Evolutionary conservation across 2,329 filamentous ascomycete species (phyloP).

Genomic region (Clathrospora elynae): DNA sequence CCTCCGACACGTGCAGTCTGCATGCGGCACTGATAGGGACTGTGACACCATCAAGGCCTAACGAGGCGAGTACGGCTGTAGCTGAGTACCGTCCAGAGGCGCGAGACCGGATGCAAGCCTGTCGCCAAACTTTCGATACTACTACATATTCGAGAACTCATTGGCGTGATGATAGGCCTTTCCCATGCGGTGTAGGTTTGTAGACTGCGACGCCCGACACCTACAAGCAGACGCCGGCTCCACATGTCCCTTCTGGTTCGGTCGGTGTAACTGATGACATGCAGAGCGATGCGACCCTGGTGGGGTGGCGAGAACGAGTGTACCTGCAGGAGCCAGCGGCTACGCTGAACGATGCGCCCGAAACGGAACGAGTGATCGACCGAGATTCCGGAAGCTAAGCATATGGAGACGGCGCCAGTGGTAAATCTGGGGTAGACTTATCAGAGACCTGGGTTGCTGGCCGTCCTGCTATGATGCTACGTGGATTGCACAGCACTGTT

Average conservation of each 20-base stretch:
- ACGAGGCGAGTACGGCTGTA: neutral
- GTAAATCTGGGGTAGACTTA: constrained; percentile 41
- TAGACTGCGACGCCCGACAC: constrained; percentile 2
- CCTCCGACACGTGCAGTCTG: constrained; percentile 3
- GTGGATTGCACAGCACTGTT: constrained; percentile 18
- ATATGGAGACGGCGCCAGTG: constrained; percentile 32
- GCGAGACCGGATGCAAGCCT: neutral
- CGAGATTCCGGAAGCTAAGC: constrained; percentile 35
- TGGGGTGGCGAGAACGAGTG: constrained; percentile 30
- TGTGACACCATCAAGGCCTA: constrained; percentile 1
- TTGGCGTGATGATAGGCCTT: neutral
- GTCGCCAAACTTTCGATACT: neutral
- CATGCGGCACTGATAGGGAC: constrained; percentile 4
- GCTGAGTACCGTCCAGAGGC: neutral
- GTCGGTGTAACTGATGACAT: constrained; percentile 19
- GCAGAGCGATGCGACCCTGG: constrained; percentile 21
- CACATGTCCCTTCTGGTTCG: constrained; percentile 15
- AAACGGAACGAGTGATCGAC: constrained; percentile 25
- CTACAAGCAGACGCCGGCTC: constrained; percentile 7
- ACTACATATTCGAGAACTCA: neutral
- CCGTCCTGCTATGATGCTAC: constrained; percentile 11
- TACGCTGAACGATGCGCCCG: constrained; percentile 24
- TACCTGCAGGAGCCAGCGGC: constrained; percentile 41
- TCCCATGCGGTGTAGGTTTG: neutral
- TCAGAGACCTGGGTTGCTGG: constrained; percentile 21